phyloP scores from a whole-genome alignment of 495 filamentous ascomycete genomes.

The Penicillium flavigenum region DNA sequence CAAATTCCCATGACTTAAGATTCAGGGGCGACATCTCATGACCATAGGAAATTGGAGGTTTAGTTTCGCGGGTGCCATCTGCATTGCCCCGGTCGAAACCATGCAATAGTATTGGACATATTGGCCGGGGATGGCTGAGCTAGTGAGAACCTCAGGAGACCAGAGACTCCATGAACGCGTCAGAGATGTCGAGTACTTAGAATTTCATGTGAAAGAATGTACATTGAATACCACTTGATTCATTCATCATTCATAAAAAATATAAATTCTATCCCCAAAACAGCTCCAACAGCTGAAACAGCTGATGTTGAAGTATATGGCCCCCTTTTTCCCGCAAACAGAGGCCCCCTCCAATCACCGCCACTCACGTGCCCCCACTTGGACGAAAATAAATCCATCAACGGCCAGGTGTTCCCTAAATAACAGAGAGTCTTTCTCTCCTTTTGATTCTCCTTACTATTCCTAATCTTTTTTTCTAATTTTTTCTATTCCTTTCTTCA shows the following conservation, averaged over 20 bases:
- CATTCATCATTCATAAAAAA: too few relatives aligned
- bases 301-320: neutral
- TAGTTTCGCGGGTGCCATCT: slow-evolving; percentile 22
- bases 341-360: slow-evolving; percentile 28
- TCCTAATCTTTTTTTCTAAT: slow-evolving; percentile 14
- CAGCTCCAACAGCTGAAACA: neutral
- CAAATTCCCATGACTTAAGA: neutral
- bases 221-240: neutral
- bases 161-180: neutral
- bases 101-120: slow-evolving; percentile 11
- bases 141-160: slow-evolving; percentile 6
- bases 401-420: slow-evolving; percentile 38
- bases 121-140: slow-evolving; percentile 6
- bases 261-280: too few relatives aligned
- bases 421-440: slow-evolving; percentile 19
- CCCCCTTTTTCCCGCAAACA: slow-evolving; percentile 38
- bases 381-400: slow-evolving; percentile 37
- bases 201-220: neutral
- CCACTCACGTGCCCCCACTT: slow-evolving; percentile 32
- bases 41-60: slow-evolving; percentile 14
- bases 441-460: slow-evolving; percentile 15
- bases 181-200: neutral
- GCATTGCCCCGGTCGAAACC: slow-evolving; percentile 19
- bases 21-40: slow-evolving; percentile 26
- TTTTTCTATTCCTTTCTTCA: slow-evolving; percentile 13